Percentiles rank a stretch among this genome's conserved stretches.
phyloP scores from a whole-genome alignment of 2,329 filamentous ascomycete genomes.

The Davidsoniella australis region DNA sequence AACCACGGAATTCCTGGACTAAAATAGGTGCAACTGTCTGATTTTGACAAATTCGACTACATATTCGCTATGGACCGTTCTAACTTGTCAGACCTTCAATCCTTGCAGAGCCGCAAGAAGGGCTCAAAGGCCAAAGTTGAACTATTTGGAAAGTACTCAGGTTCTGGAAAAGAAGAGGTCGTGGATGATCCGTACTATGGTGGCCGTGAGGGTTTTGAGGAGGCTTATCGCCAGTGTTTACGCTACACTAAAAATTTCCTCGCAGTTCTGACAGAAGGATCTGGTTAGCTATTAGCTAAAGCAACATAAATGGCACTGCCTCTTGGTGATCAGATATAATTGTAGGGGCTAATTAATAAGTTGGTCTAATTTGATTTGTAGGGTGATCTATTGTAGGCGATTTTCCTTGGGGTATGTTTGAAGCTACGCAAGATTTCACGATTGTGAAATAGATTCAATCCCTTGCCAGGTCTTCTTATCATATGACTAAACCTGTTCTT shows the following conservation, averaged over 20 bases:
- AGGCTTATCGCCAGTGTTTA: constrained; percentile 69
- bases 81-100: constrained; percentile 56
- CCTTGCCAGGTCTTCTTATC: too few species aligned
- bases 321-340: too few species aligned
- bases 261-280: constrained; percentile 27
- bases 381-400: too few species aligned
- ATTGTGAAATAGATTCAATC: too few species aligned
- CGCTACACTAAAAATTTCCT: constrained; percentile 66
- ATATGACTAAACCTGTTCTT: too few species aligned
- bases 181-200: constrained; percentile 89
- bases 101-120: constrained; percentile 40
- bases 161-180: constrained; percentile 47
- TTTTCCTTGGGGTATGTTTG: too few species aligned
- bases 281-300: too few species aligned
- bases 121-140: constrained; percentile 48
- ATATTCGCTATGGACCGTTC: constrained; percentile 85
- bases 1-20: neutral
- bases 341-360: too few species aligned
- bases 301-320: too few species aligned
- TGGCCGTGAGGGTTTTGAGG: constrained; percentile 62
- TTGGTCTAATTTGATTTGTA: too few species aligned
- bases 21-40: constrained; percentile 23
- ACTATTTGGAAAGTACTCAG: constrained; percentile 72
- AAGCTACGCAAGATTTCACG: too few species aligned
- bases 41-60: constrained; percentile 81